Percentiles rank a stretch among this genome's conserved stretches.
Evolutionary conservation across 202 grass and related monocot species (phyloP).

Genomic region (Saccharum hybrid): DNA sequence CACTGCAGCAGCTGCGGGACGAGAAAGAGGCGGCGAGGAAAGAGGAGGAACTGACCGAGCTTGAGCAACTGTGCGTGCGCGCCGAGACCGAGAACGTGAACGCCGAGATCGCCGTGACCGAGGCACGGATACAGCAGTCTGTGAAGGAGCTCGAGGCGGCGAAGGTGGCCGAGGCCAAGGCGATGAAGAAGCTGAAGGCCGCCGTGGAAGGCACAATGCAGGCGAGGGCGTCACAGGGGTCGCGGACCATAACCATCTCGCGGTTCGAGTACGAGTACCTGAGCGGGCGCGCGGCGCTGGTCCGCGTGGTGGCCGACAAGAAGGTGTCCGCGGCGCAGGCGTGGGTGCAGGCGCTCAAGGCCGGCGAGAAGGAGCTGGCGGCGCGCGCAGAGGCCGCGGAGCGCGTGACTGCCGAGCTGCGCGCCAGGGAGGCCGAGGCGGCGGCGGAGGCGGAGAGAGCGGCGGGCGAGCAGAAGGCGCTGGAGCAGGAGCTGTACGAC

Average conservation of each 20-base stretch:
- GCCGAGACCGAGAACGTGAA: constrained; percentile 47
- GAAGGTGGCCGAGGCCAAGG: constrained; percentile 62
- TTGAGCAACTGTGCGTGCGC: constrained; percentile 52
- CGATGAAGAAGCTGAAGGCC: constrained; percentile 65
- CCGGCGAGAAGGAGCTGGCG: constrained; percentile 63
- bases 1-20: constrained; percentile 60
- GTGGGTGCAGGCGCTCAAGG: constrained; percentile 71
- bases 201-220: constrained; percentile 51
- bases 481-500: constrained; percentile 59
- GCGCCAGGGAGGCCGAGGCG: constrained; percentile 37
- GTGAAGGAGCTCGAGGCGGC: constrained; percentile 67
- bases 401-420: constrained; percentile 45
- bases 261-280: constrained; percentile 91
- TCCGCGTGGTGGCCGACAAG: constrained; percentile 68
- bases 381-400: constrained; percentile 47
- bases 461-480: constrained; percentile 33
- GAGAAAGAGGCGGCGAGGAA: constrained; percentile 56
- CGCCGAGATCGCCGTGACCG: constrained; percentile 41
- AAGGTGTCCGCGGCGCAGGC: constrained; percentile 76
- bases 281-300: constrained; percentile 52
- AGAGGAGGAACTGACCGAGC: constrained; percentile 54
- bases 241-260: constrained; percentile 59
- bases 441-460: constrained; percentile 46
- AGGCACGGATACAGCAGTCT: constrained; percentile 38
- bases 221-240: constrained; percentile 39